Percentiles rank a stretch among this genome's conserved stretches.
Evolutionary conservation across 306 rosid species (phyloP).

Genomic region (Calophaca sinica): DNA sequence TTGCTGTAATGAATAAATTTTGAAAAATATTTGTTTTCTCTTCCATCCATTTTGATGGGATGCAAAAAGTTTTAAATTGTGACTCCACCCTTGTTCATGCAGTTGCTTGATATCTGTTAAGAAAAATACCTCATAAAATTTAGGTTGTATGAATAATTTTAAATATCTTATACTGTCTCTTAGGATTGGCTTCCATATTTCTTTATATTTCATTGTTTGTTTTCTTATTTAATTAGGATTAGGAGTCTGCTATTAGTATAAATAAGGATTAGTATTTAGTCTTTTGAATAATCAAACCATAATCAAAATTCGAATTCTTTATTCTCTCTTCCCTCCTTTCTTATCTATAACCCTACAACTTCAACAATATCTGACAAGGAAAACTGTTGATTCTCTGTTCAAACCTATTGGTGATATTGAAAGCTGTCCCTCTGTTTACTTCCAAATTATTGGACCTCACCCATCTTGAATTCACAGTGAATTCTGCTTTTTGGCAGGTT

Average conservation of each 20-base stretch:
- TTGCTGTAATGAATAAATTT: conserved; percentile 26
- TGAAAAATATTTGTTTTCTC: conserved; percentile 13
- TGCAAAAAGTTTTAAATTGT: neutral
- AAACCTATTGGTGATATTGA: conserved; percentile 8
- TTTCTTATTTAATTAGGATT: conserved; percentile 22
- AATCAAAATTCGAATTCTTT: conserved; percentile 7
- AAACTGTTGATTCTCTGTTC: conserved; percentile 13
- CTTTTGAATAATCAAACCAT: conserved; percentile 15
- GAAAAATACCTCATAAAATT: neutral
- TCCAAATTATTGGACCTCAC: conserved; percentile 23
- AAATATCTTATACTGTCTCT: conserved; percentile 2
- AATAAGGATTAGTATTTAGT: neutral
- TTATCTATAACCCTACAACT: neutral
- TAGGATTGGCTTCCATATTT: conserved; percentile 3
- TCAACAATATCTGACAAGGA: conserved; percentile 27
- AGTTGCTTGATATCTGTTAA: conserved; percentile 13
- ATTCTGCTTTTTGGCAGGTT: conserved; percentile 75
- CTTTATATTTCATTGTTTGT: conserved; percentile 8
- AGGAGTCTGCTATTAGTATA: conserved; percentile 3
- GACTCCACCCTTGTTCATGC: conserved; percentile 5
- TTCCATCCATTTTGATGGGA: conserved; percentile 32
- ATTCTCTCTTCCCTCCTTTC: neutral
- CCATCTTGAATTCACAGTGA: conserved; percentile 23
- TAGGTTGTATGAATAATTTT: conserved; percentile 4
- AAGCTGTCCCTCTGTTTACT: conserved; percentile 14